Conservation (phyloP, 2,329 filamentous ascomycete species). For the Botrytis sinoallii region DNA sequence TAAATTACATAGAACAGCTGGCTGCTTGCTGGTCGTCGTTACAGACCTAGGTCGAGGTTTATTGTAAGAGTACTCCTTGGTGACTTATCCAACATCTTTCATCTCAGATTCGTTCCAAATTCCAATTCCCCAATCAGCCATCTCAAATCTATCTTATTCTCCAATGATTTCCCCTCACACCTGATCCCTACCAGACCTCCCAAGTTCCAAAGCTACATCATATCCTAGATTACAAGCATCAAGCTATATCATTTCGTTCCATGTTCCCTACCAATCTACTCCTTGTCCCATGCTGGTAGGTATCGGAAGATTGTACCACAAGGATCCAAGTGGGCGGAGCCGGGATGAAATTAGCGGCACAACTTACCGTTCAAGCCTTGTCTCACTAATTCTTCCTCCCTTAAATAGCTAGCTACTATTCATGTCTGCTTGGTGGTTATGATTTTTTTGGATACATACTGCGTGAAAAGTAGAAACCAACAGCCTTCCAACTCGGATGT, state of each 20-base stretch:
- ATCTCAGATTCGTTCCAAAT: not conserved
- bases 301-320: constrained; percentile 13
- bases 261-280: not conserved
- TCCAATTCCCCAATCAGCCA: not conserved
- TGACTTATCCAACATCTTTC: not conserved
- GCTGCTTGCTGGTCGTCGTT: not conserved
- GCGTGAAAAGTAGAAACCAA: not conserved
- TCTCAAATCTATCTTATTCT: not conserved
- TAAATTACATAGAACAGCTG: not conserved
- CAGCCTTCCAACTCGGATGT: not conserved
- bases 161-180: not conserved
- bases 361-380: constrained; percentile 5
- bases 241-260: not conserved
- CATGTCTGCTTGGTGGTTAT: not conserved
- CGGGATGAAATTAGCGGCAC: constrained; percentile 9
- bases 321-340: constrained; percentile 13
- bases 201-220: not conserved
- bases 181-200: not conserved
- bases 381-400: not conserved
- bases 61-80: not conserved
- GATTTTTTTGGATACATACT: not conserved
- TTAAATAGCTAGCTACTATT: not conserved
- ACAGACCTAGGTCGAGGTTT: not conserved
- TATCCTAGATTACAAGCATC: not conserved
- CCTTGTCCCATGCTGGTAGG: not conserved